Base-by-base conservation (phyloP, 345 rosid species). In the Lenwebbia sp. region DNA sequence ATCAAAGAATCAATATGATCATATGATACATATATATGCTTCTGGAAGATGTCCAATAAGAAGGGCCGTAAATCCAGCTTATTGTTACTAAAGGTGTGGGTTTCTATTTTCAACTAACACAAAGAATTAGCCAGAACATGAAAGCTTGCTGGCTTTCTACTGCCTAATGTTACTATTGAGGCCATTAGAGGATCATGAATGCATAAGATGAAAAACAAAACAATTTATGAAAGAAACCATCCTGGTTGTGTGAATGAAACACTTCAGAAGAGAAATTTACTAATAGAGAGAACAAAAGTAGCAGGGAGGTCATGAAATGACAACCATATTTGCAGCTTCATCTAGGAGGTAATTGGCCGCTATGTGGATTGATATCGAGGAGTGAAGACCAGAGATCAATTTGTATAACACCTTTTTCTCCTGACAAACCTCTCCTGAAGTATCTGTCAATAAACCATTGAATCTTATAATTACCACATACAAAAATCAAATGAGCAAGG, bases 341-440 rank as follows among this genome's bases (percentile, higher is more conserved):
- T 97, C 99, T 83, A 96, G 95, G 83, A 97, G 91, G 91, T 95
- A 97, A 85, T 95, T 96, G 22, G 96, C 91, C 84, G 98, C 98
- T 84, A 96, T 94, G 86, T 96, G 99, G 88, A 94, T 87, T 11
- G 99, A 93, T 85, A 97, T 97, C 82, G 99, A 97, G 60, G 99
- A 96, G 89, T 97, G 99, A 88, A 96, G 96, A 85, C 99, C 99
- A 85, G 99, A 97, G 89, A 97, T 92, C 92, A 96, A 86, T 91
- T 96, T 96, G 93, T 97, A 96, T 86, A 97, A 87, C 83, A 95
- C 91, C 85, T 88, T 96, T 87, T 97, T 96, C 88, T 96, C 99
- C 89, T 92, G 98, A 88, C 98, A 96, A 26, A 89, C 85, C 83
- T 92, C 95, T 87, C 88, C 94, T 75, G 96, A 93, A 84, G 95